Conservation (phyloP, 2,329 filamentous ascomycete species). For the Hypoxylon sp. region DNA sequence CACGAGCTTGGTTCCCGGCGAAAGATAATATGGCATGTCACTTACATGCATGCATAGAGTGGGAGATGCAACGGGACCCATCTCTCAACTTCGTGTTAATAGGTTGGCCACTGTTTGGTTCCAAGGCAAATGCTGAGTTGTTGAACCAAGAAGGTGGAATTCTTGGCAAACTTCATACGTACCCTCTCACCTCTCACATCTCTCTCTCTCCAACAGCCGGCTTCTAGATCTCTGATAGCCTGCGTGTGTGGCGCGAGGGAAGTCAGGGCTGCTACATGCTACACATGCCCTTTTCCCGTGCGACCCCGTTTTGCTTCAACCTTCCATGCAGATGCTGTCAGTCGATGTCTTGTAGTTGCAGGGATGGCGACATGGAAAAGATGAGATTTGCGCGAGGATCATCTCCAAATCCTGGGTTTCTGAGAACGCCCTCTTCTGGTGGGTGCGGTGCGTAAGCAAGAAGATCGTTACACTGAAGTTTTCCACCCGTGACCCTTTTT, state of each 20-base stretch:
- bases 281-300: too few species aligned
- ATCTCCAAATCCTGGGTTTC: slow-evolving; percentile 3
- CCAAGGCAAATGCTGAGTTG: not conserved
- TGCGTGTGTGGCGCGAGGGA: slow-evolving; percentile 25
- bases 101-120: slow-evolving; percentile 15
- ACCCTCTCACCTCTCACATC: too few species aligned
- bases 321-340: not conserved
- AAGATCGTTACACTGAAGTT: slow-evolving; percentile 19
- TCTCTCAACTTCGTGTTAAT: slow-evolving; percentile 33
- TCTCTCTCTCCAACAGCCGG: not conserved
- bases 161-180: slow-evolving; percentile 10
- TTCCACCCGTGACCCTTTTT: slow-evolving; percentile 24
- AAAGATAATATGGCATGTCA: slow-evolving; percentile 1
- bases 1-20: too few species aligned
- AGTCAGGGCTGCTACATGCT: slow-evolving; percentile 16
- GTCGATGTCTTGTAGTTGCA: slow-evolving; percentile 20
- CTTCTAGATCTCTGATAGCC: slow-evolving; percentile 12
- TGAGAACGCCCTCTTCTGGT: slow-evolving; percentile 10
- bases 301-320: slow-evolving; percentile 6
- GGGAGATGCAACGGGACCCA: slow-evolving; percentile 11
- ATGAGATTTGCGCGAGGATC: slow-evolving; percentile 26
- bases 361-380: slow-evolving; percentile 28
- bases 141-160: slow-evolving; percentile 6
- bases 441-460: slow-evolving; percentile 15
- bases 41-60: slow-evolving; percentile 5